Evolutionary conservation across 176 grass and related monocot species (phyloP), one percentile per base, ranked within the genome.

Genomic region (Pontederia paniculata): DNA sequence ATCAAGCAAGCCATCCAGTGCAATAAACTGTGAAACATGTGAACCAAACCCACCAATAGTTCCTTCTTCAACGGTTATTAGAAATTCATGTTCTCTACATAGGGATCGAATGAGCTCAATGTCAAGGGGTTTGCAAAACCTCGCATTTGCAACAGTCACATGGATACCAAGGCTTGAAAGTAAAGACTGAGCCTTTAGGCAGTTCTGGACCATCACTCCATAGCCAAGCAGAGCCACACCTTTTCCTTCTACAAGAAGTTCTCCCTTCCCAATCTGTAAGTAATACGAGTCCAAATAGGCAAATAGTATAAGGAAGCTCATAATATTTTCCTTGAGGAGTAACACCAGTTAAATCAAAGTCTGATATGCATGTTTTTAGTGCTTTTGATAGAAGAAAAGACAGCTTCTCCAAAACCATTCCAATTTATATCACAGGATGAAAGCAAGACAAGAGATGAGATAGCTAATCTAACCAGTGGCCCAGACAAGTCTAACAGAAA

Each of bases 91-190:
- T 31, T 84, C 73, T 50, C 52, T 50, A 15, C 86, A 89, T 69
- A 89, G 50, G 17, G 22, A 48, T 73, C 86, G 69, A 25, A 89
- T 79, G 37, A 89, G 70, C 48, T 89, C 77, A 37, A 89, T 71
- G 62, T 89, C 86, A 55, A 89, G 77, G 47, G 86, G 86, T 52
- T 89, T 89, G 80, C 86, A 89, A 69, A 89, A 89, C 64, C 81
- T 79, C 7, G 80, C 80, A 72, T 71, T 84, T 21, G 86, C 81
- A 65, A 89, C 78, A 42, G 86, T 89, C 7, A 76, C 77, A 19
- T 77, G 76, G 59, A 84, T 77, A 66, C 81, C 86, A 60, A 89
- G 76, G 48, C 67, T 74, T 45, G 73, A 71, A 57, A 89, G 74
- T 53, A 89, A 71, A 78, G 70, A 84, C 25, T 83, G 73, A 67